A percentile compares a stretch with the other conserved stretches of the same genome.
phyloP scores from a whole-genome alignment of 768 basidiomycete genomes.

The Stropharia rugosoannulata region DNA sequence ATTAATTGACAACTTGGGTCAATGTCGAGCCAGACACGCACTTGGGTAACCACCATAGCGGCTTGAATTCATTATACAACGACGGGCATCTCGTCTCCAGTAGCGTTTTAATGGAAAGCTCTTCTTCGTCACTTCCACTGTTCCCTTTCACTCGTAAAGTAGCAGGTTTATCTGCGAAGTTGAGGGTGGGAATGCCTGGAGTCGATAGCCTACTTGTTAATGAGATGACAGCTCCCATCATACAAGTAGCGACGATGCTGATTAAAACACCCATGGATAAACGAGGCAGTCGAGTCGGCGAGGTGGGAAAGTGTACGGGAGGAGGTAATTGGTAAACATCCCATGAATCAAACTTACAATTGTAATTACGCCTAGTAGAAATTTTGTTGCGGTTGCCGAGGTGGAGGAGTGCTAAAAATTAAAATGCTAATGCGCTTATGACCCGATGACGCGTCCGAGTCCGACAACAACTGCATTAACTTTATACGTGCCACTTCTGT shows the following conservation, averaged over 20 bases:
- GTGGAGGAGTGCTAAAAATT: too few relatives aligned
- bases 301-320: constrained; percentile 5
- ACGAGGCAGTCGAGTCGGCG: neutral
- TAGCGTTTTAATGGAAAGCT: constrained; percentile 37
- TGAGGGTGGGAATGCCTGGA: constrained; percentile 27
- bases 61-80: constrained; percentile 40
- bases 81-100: constrained; percentile 42
- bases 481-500: too few relatives aligned
- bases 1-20: neutral
- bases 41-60: constrained; percentile 52
- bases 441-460: too few relatives aligned
- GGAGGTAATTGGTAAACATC: neutral
- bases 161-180: constrained; percentile 40
- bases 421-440: too few relatives aligned
- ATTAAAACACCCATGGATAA: constrained; percentile 22
- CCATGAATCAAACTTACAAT: neutral
- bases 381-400: neutral
- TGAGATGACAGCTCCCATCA: constrained; percentile 37
- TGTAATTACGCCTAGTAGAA: neutral
- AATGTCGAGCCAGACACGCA: constrained; percentile 21
- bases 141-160: constrained; percentile 31
- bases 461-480: too few relatives aligned
- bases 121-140: constrained; percentile 30
- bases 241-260: constrained; percentile 26
- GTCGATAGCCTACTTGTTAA: constrained; percentile 20